phyloP scores from a whole-genome alignment of 192 early-diverging fungal genomes.

The Podila epigama region DNA sequence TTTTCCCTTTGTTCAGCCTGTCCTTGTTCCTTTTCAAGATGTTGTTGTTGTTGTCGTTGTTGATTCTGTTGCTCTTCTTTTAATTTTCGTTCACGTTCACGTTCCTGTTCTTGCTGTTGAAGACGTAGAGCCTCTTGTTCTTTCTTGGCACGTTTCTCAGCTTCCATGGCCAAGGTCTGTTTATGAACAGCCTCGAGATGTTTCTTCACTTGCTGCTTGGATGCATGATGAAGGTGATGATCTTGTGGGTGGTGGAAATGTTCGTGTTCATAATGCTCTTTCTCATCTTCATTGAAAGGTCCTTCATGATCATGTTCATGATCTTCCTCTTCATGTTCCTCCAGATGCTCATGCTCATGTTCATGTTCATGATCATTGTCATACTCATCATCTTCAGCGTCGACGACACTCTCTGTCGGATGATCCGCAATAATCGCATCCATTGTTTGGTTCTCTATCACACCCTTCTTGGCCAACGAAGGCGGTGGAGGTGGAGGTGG shows the following conservation, averaged over 20 bases:
- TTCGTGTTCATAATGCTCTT: constrained; percentile 18
- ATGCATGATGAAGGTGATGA: background rate
- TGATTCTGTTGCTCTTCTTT: too few species aligned
- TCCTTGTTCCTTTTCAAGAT: background rate
- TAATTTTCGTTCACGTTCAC: too few species aligned
- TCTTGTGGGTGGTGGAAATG: constrained; percentile 20
- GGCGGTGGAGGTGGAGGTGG: too few species aligned
- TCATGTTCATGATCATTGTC: background rate
- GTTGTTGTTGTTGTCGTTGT: background rate
- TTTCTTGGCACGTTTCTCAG: background rate
- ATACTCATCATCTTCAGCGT: background rate
- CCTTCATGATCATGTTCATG: constrained; percentile 15
- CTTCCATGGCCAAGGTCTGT: background rate
- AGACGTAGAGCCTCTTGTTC: too few species aligned
- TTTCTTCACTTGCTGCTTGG: background rate
- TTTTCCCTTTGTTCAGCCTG: too few species aligned
- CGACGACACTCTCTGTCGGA: background rate
- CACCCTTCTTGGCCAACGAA: constrained; percentile 15
- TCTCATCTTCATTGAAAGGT: constrained; percentile 11
- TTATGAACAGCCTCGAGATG: background rate
- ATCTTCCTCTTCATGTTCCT: background rate
- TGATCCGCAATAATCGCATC: background rate
- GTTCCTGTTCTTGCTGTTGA: background rate
- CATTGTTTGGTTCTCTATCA: constrained; percentile 3
- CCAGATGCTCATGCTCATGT: background rate